Evolutionary conservation across 1,284 basidiomycete species (phyloP).

Genomic region (Neolentinus lepideus): DNA sequence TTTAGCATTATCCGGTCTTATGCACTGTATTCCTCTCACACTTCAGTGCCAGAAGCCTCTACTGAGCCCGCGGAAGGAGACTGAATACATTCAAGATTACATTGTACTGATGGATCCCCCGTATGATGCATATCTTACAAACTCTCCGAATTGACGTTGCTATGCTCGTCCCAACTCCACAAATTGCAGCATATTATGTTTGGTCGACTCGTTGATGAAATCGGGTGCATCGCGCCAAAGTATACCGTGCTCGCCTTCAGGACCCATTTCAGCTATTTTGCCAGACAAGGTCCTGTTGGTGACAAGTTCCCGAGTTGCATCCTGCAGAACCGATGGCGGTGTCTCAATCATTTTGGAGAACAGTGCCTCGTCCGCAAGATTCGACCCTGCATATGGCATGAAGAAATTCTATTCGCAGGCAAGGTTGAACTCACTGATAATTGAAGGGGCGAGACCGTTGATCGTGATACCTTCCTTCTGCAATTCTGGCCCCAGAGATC

Average conservation of each 20-base stretch:
- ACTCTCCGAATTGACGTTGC: background rate
- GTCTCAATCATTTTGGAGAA: background rate
- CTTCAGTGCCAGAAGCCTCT: background rate
- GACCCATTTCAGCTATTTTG: conserved; percentile 1
- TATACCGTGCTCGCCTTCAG: background rate
- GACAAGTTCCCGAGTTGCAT: background rate
- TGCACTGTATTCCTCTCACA: background rate
- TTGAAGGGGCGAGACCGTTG: background rate
- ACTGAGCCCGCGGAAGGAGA: background rate
- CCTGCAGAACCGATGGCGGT: background rate
- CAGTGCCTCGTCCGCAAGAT: background rate
- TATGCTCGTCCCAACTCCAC: background rate
- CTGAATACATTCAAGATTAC: background rate
- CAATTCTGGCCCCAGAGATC: background rate
- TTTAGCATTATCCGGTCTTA: no score
- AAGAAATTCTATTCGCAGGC: background rate
- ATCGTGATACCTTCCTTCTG: background rate
- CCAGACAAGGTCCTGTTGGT: background rate
- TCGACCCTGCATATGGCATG: background rate
- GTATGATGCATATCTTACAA: background rate
- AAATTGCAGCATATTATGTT: background rate
- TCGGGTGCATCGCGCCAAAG: background rate
- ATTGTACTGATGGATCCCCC: background rate
- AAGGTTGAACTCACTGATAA: background rate
- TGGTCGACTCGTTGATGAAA: background rate